A percentile compares a stretch with the other conserved stretches of the same genome.
Evolutionary conservation across 1,284 basidiomycete species (phyloP).

Genomic region (Amylostereum chailletii): DNA sequence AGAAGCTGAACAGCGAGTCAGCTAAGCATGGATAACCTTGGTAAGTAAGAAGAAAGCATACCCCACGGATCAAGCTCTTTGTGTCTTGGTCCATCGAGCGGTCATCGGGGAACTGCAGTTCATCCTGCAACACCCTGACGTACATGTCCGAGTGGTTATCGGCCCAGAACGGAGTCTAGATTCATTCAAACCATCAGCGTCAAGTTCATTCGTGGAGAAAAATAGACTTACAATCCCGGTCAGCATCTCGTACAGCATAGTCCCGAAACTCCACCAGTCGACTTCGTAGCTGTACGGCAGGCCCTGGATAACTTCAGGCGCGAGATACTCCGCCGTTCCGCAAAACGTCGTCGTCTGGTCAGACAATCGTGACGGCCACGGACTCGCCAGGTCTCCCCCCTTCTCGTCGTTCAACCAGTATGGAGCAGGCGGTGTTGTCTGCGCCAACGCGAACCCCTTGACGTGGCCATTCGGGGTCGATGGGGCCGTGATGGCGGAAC

Average conservation of each 20-base stretch:
- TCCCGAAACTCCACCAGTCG: slow-evolving; percentile 97
- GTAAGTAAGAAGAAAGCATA: slow-evolving; percentile 31
- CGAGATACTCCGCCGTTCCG: slow-evolving; percentile 90
- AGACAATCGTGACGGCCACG: slow-evolving; percentile 43
- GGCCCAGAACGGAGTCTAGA: slow-evolving; percentile 88
- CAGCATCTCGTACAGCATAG: slow-evolving; percentile 94
- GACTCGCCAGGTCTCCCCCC: slow-evolving; percentile 28
- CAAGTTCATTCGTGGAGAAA: slow-evolving; percentile 7
- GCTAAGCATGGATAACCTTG: slow-evolving; percentile 3
- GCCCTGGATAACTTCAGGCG: slow-evolving; percentile 90
- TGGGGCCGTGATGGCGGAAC: slow-evolving; percentile 36
- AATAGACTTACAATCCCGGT: slow-evolving; percentile 72
- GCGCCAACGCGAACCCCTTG: slow-evolving; percentile 37
- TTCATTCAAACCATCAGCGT: slow-evolving; percentile 10
- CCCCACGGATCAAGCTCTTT: slow-evolving; percentile 89
- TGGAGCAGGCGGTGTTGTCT: slow-evolving; percentile 41
- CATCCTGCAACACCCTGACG: slow-evolving; percentile 81
- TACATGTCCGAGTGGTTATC: slow-evolving; percentile 95
- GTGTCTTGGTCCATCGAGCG: slow-evolving; percentile 89
- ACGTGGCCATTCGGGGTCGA: slow-evolving; percentile 46
- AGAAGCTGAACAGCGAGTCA: slow-evolving; percentile 50
- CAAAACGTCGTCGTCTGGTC: slow-evolving; percentile 82
- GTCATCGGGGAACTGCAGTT: slow-evolving; percentile 84
- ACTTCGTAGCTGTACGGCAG: slow-evolving; percentile 89
- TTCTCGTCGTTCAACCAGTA: slow-evolving; percentile 64